Evolutionary conservation across 1,139 yeast genomes (phyloP), one percentile per base, ranked within the genome.

Genomic region (Arxiozyma slooffiae): DNA sequence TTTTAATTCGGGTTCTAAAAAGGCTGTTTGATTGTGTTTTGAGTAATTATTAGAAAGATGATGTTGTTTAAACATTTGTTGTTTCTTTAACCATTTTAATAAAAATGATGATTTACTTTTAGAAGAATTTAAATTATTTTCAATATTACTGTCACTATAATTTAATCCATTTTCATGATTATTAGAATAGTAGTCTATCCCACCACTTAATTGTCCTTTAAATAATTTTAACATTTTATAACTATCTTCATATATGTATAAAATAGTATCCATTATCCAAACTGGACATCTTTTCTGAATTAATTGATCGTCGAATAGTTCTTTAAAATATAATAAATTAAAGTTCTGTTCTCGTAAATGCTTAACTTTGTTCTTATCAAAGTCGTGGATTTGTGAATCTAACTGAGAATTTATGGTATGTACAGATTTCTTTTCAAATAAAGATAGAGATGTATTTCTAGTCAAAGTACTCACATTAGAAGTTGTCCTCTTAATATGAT

Each of bases 221-320:
- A 42, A n/a, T 17, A 8, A 20, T 14, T 30, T 42, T 30, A 42
- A 16, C 3, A 23, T 20, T 30, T 20, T 34, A 34, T 46, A 46
- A 30, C 48, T 40, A 8, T 41, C 40, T 14, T 53, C 53, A 26
- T 49, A 52, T 1, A 59, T 52, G 16, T 45, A 39, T 14, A 60
- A 50, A 3, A 52, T 40, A 2, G 54, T 50, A 47, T 64, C 67
- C 55, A 62, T 53, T 16, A 50, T 46, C 66, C 66, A 63, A 20
- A 54, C 46, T 6, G 66, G 49, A 17, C 51, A 49, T 26, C 57
- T 55, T 21, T 42, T 40, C 7, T 49, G 39, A 3, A 50, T 49
- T 44, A 57, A 47, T 37, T 51, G 46, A 2, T 51, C 56, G 43
- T 63, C 68, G 43, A 58, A 54, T 0, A 53, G 41, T 49, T 63